A percentile compares a stretch with the other conserved stretches of the same genome.
Evolutionary conservation across 352 stramenopile species (phyloP).

Genomic region (Pythium sukuiense): DNA sequence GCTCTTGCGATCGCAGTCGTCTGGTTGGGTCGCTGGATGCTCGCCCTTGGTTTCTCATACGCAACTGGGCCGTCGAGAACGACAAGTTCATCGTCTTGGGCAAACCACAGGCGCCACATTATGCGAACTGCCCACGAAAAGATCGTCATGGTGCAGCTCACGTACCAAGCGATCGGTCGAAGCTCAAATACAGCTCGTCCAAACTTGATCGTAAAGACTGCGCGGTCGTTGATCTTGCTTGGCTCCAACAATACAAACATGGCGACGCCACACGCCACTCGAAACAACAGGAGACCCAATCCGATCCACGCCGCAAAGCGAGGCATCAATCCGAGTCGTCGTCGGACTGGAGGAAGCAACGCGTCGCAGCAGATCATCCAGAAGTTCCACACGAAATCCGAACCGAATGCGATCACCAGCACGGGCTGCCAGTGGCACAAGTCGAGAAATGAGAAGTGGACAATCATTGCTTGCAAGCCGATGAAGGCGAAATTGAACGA

Average conservation of each 20-base stretch:
- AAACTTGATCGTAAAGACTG: neutral
- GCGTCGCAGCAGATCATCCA: constrained; percentile 11
- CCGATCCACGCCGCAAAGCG: constrained; percentile 1
- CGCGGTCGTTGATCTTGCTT: neutral
- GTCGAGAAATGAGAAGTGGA: constrained; percentile 29
- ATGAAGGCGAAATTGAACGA: constrained; percentile 51
- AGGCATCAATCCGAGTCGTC: neutral
- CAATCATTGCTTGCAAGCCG: constrained; percentile 23
- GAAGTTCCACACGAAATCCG: neutral
- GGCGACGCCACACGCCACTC: neutral
- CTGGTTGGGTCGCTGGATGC: neutral
- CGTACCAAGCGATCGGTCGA: constrained; percentile 2
- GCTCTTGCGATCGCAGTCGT: neutral
- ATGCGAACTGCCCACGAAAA: constrained; percentile 6
- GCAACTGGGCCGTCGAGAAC: constrained; percentile 7
- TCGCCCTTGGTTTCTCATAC: neutral
- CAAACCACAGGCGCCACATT: constrained; percentile 8
- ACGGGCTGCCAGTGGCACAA: constrained; percentile 4
- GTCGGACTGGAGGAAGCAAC: neutral
- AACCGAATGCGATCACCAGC: neutral
- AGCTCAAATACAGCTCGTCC: neutral
- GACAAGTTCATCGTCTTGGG: neutral
- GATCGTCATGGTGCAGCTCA: constrained; percentile 8
- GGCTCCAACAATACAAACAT: neutral
- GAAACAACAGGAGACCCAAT: neutral